Evolutionary conservation across 495 filamentous ascomycete species (phyloP).

Genomic region (Neurospora sp.): DNA sequence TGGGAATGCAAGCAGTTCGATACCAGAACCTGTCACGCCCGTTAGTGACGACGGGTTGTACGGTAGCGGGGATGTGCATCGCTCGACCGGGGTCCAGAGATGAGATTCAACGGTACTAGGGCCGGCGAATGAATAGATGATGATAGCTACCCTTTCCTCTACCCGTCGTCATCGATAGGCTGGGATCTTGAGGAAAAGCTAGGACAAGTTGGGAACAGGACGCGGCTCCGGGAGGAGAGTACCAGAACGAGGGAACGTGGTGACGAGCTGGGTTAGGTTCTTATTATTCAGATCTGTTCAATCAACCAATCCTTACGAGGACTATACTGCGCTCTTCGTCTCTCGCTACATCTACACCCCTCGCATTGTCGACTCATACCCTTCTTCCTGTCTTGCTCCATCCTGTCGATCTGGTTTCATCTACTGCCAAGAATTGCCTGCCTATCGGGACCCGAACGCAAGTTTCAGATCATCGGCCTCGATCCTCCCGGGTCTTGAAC

Average conservation of each 20-base stretch:
- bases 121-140: background rate
- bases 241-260: background rate
- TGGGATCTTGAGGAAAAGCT: background rate
- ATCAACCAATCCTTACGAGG: background rate
- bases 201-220: background rate
- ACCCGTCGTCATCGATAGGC: background rate
- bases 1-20: background rate
- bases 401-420: background rate
- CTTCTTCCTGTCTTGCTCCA: background rate
- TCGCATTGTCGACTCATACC: background rate
- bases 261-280: background rate
- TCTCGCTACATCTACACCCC: background rate
- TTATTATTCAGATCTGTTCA: background rate
- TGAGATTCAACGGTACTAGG: background rate
- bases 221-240: background rate
- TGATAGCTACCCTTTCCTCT: background rate
- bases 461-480: background rate
- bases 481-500: background rate
- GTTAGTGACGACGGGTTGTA: conserved; percentile 15
- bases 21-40: conserved; percentile 14
- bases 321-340: background rate
- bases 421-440: background rate
- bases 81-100: background rate
- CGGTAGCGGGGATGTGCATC: background rate
- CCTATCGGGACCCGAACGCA: background rate